Evolutionary conservation across 1,139 yeast species (phyloP).

Genomic region (Saccharomyces pastorianus): DNA sequence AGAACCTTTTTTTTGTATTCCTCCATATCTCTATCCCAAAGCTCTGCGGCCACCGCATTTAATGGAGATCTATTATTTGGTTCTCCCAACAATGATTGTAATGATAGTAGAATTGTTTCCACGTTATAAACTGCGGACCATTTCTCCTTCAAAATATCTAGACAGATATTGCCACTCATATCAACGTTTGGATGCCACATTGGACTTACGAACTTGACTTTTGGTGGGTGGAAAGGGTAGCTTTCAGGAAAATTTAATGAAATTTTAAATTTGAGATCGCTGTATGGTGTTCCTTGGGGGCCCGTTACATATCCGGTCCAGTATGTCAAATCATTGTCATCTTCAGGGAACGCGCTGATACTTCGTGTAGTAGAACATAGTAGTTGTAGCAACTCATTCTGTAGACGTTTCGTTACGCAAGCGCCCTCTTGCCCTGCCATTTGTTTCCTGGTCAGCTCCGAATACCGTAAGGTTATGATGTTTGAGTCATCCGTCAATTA

Average conservation of each 20-base stretch:
- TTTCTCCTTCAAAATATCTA: constrained; percentile 41
- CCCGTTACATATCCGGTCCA: constrained; percentile 62
- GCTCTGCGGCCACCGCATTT: constrained; percentile 40
- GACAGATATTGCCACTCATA: constrained; percentile 46
- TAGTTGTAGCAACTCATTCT: constrained; percentile 43
- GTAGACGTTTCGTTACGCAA: constrained; percentile 34
- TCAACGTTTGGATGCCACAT: constrained; percentile 72
- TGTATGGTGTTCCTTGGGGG: constrained; percentile 49
- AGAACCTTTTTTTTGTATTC: constrained; percentile 39
- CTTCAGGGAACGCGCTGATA: constrained; percentile 45
- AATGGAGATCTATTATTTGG: constrained; percentile 48
- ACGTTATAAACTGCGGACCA: constrained; percentile 65
- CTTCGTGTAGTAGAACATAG: constrained; percentile 46
- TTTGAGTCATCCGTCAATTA: too few species aligned
- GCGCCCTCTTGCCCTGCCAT: constrained; percentile 8
- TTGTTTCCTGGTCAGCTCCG: background rate
- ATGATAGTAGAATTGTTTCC: constrained; percentile 49
- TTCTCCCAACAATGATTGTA: constrained; percentile 50
- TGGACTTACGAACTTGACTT: constrained; percentile 52
- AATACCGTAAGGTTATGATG: too few species aligned
- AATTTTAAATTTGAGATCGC: constrained; percentile 47
- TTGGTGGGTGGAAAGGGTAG: constrained; percentile 57
- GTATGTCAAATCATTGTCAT: constrained; percentile 44
- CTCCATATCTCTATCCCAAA: constrained; percentile 39
- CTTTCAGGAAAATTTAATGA: constrained; percentile 48